Percentiles rank a stretch among this genome's conserved stretches.
phyloP scores from a whole-genome alignment of 2,329 filamentous ascomycete genomes.

The Claviceps humidiphila region DNA sequence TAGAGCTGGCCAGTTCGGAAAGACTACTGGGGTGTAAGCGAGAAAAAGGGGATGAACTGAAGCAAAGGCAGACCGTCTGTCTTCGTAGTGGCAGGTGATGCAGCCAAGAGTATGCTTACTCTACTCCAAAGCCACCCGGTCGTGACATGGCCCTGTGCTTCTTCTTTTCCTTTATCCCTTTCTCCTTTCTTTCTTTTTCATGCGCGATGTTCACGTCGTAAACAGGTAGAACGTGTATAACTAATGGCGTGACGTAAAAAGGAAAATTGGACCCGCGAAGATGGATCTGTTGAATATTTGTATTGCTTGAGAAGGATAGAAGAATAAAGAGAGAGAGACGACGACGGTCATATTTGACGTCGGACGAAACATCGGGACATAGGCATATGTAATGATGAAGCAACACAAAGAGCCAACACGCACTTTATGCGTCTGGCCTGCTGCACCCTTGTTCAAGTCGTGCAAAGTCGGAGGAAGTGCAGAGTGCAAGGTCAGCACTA shows the following conservation, averaged over 20 bases:
- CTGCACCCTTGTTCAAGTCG: neutral
- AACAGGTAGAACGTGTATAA: neutral
- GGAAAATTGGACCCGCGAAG: neutral
- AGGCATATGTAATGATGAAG: conserved; percentile 1
- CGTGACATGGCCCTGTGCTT: conserved; percentile 2
- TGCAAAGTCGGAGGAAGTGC: neutral
- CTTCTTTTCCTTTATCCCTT: neutral
- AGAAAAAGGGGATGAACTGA: neutral
- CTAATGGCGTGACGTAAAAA: neutral
- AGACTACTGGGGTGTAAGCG: conserved; percentile 11
- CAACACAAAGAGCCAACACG: neutral
- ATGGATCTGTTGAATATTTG: neutral
- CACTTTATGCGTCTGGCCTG: neutral
- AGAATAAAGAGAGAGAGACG: neutral
- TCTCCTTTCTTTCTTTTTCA: neutral
- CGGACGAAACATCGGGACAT: neutral
- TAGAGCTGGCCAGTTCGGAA: conserved; percentile 13
- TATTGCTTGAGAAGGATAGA: neutral
- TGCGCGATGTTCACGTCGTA: neutral
- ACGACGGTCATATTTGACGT: neutral
- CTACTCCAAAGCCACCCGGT: conserved; percentile 7
- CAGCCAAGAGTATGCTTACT: conserved; percentile 5
- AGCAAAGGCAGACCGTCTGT: neutral
- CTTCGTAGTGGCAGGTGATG: neutral
- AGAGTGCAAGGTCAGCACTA: neutral